Percentiles rank a stretch among this genome's conserved stretches.
These are phyloP conservation scores for Aspergillus carlsbadensis DNA, from an alignment of 495 filamentous ascomycete genomes.

Conservation along the genomic window DNA sequence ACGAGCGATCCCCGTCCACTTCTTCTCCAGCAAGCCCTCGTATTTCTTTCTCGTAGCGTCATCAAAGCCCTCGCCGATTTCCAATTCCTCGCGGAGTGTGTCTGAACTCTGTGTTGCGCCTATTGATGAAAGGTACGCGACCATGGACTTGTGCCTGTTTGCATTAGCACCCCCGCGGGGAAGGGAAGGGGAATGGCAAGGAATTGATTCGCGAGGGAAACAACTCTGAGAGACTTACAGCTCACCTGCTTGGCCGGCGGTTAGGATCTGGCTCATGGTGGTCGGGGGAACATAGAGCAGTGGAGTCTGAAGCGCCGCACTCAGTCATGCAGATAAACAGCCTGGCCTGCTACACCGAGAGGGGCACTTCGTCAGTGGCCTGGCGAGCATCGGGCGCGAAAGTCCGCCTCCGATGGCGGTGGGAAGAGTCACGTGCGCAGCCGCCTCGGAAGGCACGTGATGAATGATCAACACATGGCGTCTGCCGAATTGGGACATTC, in stretches of 20 bases:
- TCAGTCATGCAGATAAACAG: neutral
- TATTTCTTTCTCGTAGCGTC: conserved; percentile 80
- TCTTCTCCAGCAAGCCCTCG: conserved; percentile 86
- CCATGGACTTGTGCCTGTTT: conserved; percentile 78
- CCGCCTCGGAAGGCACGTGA: no score
- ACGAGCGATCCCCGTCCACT: conserved; percentile 91
- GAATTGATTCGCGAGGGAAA: conserved; percentile 32
- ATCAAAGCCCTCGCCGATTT: conserved; percentile 70
- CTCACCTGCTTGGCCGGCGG: conserved; percentile 76
- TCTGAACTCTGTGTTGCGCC: conserved; percentile 63
- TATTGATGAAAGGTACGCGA: conserved; percentile 75
- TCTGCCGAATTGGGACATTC: no score
- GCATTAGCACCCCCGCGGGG: neutral
- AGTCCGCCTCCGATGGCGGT: neutral
- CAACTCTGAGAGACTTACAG: no score
- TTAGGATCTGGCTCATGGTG: conserved; percentile 69
- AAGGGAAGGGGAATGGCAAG: neutral
- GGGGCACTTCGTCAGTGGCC: neutral
- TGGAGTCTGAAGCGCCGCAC: neutral
- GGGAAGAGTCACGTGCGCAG: no score
- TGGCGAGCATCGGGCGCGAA: neutral
- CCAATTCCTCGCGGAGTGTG: conserved; percentile 54
- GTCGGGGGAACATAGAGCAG: neutral
- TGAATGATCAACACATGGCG: no score
- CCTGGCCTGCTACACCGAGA: neutral